phyloP scores from a whole-genome alignment of 73 alveolate genomes.

The Urostyla sp. region DNA sequence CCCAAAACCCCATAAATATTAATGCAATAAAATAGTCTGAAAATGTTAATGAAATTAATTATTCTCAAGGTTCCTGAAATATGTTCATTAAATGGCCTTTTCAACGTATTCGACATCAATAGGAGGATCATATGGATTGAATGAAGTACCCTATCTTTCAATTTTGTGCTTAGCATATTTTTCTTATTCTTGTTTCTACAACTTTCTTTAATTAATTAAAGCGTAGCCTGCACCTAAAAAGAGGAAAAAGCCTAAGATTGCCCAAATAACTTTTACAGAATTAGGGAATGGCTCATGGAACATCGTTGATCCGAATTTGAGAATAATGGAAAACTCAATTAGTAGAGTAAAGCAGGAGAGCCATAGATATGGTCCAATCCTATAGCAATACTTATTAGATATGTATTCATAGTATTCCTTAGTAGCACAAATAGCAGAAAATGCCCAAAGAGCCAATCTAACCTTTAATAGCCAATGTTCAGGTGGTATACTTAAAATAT shows the following conservation, averaged over 20 bases:
- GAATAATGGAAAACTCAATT: slow-evolving; percentile 35
- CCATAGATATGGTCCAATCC: slow-evolving; percentile 69
- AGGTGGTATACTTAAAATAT: slow-evolving; percentile 68
- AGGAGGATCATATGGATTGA: background rate
- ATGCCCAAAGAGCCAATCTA: slow-evolving; percentile 72
- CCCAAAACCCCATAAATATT: too few species aligned
- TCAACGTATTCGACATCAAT: slow-evolving; percentile 21
- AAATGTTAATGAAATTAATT: too few species aligned
- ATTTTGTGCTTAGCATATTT: too few species aligned
- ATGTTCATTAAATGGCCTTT: too few species aligned
- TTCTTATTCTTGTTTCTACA: background rate
- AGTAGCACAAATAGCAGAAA: slow-evolving; percentile 64
- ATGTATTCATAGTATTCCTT: slow-evolving; percentile 69
- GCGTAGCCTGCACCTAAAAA: slow-evolving; percentile 13
- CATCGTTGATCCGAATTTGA: slow-evolving; percentile 15
- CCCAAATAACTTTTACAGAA: slow-evolving; percentile 34
- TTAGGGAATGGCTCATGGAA: slow-evolving; percentile 55
- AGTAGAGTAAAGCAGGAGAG: slow-evolving; percentile 24
- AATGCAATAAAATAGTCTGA: too few species aligned
- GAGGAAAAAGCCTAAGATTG: background rate
- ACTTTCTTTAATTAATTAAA: background rate
- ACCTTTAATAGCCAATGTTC: slow-evolving; percentile 51
- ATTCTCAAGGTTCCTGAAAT: too few species aligned
- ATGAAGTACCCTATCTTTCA: too few species aligned
- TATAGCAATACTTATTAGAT: slow-evolving; percentile 40